Evolutionary conservation across 495 filamentous ascomycete genomes (phyloP), one percentile per base, ranked within the genome.

Genomic region (Penicilliopsis zonata): DNA sequence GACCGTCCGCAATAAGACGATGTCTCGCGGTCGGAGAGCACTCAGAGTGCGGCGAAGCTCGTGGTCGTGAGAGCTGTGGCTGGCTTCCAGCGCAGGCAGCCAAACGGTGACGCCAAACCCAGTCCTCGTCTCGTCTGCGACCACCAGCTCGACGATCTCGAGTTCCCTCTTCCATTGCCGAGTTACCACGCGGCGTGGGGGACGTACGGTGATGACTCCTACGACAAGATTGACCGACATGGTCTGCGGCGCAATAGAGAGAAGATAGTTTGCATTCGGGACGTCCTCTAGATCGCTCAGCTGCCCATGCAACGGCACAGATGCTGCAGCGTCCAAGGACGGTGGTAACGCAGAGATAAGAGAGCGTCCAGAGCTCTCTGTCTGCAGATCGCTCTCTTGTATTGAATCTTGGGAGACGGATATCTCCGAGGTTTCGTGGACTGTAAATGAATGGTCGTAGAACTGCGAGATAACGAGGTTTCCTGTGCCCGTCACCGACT

Each of bases 31-130:
- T 25, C 80, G 65, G 33, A 90, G 53, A 2, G 44, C 50, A 14
- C 50, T 49, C 5, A 85, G 52, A 3, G 50, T 50, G 14, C 35
- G 36, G 5, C 57, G 47, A 13, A 78, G 54, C 18, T 44, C 43
- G 31, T 59, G 55, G 2, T 50, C 41, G 5, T 50, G 41, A 13
- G 47, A 39, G 18, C n/a, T n/a, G n/a, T n/a, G n/a, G n/a, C n/a
- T n/a, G n/a, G n/a, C n/a, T n/a, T 49, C 43, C 13, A 16, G 41
- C 16, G 50, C 40, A 2, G 64, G 52, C 9, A 93, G 61, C 88
- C 88, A 95, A 41, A 94, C 80, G 17, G 79, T 88, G 37, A 95
- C 58, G 9, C 65, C 70, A 51, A 95, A 93, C 9, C 82, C 82
- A 9, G 81, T 75, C 30, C 67, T 72, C 2, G 85, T 90, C 34